phyloP scores from a whole-genome alignment of 192 early-diverging fungal genomes.

The Diversispora epigaea region DNA sequence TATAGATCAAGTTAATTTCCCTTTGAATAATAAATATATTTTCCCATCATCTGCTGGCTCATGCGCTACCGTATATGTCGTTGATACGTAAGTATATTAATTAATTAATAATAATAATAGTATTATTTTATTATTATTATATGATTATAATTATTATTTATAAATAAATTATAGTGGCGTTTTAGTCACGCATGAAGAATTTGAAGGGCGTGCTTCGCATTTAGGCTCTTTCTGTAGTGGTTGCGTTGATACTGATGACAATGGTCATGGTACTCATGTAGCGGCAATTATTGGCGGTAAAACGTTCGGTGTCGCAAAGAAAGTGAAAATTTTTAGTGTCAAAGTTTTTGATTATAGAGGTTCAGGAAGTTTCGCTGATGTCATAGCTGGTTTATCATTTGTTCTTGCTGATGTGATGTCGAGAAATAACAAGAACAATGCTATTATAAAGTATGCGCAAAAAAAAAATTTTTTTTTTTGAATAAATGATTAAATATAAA shows the following conservation, averaged over 20 bases:
- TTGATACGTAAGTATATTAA: slow-evolving; percentile 57
- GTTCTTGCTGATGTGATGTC: not conserved
- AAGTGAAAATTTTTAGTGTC: slow-evolving; percentile 52
- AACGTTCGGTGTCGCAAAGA: slow-evolving; percentile 44
- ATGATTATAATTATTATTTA: not conserved
- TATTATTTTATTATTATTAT: not conserved
- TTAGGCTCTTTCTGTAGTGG: slow-evolving; percentile 51
- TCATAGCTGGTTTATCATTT: slow-evolving; percentile 69
- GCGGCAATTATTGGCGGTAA: slow-evolving; percentile 61
- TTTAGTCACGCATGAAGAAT: slow-evolving; percentile 62
- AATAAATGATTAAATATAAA: slow-evolving; percentile 6
- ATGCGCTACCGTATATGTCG: slow-evolving; percentile 61
- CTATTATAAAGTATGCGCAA: slow-evolving; percentile 34
- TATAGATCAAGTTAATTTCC: slow-evolving; percentile 62
- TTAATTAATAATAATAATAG: not conserved
- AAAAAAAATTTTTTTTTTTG: slow-evolving; percentile 28
- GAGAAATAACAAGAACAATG: not conserved
- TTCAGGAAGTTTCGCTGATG: slow-evolving; percentile 42
- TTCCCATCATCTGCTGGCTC: slow-evolving; percentile 62
- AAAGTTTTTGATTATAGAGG: slow-evolving; percentile 57
- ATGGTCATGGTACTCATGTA: slow-evolving; percentile 80
- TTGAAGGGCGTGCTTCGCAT: slow-evolving; percentile 70
- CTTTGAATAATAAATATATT: slow-evolving; percentile 43
- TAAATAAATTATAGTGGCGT: slow-evolving; percentile 50
- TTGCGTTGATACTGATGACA: slow-evolving; percentile 41